Evolutionary conservation across 441 rosid genomes (phyloP).

Genomic region (Isatis lusitanica): DNA sequence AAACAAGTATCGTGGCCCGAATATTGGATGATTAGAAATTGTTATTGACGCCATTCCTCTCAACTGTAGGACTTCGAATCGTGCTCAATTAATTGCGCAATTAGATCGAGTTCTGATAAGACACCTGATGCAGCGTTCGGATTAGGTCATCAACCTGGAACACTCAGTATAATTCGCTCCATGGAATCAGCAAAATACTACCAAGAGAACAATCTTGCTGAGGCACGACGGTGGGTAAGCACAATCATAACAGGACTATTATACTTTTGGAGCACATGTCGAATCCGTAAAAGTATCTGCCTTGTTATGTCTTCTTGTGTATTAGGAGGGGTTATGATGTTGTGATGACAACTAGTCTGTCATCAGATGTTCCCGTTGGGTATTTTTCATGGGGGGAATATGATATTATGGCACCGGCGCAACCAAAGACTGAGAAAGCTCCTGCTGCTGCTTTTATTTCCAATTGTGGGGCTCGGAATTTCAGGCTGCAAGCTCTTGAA

Average conservation of each 20-base stretch:
- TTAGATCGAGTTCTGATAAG: conserved; percentile 42
- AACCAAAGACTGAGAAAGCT: conserved; percentile 81
- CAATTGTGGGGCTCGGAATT: conserved; percentile 77
- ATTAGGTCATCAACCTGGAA: conserved; percentile 40
- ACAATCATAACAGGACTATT: conserved; percentile 32
- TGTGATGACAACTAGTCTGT: conserved; percentile 93
- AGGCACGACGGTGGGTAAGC: conserved; percentile 99
- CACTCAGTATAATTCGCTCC: conserved; percentile 59
- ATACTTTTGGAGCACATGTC: neutral
- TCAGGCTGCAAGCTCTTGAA: conserved; percentile 78
- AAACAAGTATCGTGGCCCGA: neutral
- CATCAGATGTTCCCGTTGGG: conserved; percentile 94
- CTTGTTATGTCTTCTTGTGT: neutral
- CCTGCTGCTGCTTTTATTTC: conserved; percentile 93
- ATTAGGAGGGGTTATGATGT: conserved; percentile 66
- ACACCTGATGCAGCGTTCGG: conserved; percentile 75
- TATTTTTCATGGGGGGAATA: conserved; percentile 97
- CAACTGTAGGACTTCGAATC: conserved; percentile 55
- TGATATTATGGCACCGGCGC: conserved; percentile 81
- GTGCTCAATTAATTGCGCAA: conserved; percentile 68
- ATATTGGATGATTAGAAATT: neutral
- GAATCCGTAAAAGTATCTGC: neutral
- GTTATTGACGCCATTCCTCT: neutral
- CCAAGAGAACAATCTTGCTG: conserved; percentile 57
- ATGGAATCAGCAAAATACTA: conserved; percentile 90